Percentiles rank a stretch among this genome's conserved stretches.
These are phyloP conservation scores for Datisca glomerata DNA, from an alignment of 306 rosid species.

Conservation along the genomic window DNA sequence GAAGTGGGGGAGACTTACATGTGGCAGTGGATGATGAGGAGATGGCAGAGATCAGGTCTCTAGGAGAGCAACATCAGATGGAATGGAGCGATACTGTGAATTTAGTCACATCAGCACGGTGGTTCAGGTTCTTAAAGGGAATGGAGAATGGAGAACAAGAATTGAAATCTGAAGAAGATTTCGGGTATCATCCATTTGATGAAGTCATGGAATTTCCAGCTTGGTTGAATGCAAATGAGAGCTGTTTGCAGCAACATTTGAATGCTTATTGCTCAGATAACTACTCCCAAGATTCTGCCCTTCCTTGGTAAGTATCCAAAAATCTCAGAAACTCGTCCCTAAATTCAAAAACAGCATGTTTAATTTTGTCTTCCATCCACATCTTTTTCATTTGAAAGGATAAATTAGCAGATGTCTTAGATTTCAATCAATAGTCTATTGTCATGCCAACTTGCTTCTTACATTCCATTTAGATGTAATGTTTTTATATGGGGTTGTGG, in stretches of 20 bases:
- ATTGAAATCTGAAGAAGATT: constrained; percentile 20
- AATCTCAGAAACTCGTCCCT: background rate
- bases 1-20: constrained; percentile 33
- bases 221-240: constrained; percentile 68
- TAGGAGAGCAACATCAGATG: constrained; percentile 28
- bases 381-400: background rate
- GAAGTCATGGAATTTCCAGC: constrained; percentile 63
- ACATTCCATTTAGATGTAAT: too few species aligned
- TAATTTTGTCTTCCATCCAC: background rate
- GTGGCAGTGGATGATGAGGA: constrained; percentile 71
- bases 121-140: constrained; percentile 61
- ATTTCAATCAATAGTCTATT: too few species aligned
- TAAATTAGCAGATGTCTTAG: background rate
- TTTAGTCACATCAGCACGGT: constrained; percentile 45
- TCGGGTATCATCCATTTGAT: constrained; percentile 27
- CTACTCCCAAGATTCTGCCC: constrained; percentile 41
- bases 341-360: background rate
- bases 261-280: constrained; percentile 38
- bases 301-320: constrained; percentile 61
- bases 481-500: too few species aligned
- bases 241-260: constrained; percentile 33
- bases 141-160: constrained; percentile 28
- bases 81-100: constrained; percentile 11
- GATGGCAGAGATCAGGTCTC: constrained; percentile 69
- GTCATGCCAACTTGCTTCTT: too few species aligned